Base-by-base conservation (phyloP, 1,139 yeast species). In the Debaryomyces coudertii region DNA sequence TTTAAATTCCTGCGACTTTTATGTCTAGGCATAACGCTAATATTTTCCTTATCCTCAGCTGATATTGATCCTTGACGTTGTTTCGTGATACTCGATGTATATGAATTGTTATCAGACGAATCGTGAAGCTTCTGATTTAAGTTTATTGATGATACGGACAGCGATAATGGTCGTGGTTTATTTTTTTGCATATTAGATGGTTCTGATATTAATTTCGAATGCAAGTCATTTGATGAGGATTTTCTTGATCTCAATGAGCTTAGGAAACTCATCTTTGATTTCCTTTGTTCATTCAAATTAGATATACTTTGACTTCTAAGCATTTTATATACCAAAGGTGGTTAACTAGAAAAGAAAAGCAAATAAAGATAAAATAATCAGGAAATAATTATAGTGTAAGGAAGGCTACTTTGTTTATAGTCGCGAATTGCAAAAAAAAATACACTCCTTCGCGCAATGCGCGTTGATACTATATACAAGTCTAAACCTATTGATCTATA, bases 241-340 rank as follows among this genome's bases (percentile, higher is more conserved):
- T 53, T 57, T 51, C 52, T 52, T 3, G 63, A 51, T 38, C 60
- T 57, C 40, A 65, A 58, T 4, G 65, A 51, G 40, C 51, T 53
- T 27, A 66, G 58, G 39, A 66, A 56, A 11, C 62, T 56, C 3
- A 51, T 28, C 33, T 55, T 54, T 12, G 58, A 45, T 47, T 57
- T 62, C 36, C 54, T 55, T 36, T 52, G 56, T 15, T 63, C 71
- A 41, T 53, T 51, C 14, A 67, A 51, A 47, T 65, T 62, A 36
- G 63, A 54, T 20, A 65, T 63, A 44, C 69, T 66, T 43, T 65
- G 71, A 45, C 70, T 64, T 43, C 69, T 62, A 39, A 68, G 55
- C 72, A 68, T 66, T 25, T 27, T 16, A n/a, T 40, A 20, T 33
- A 11, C 9, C n/a, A 18, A 14, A 4, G 11, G 18, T 35, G 6